A percentile compares a stretch with the other conserved stretches of the same genome.
These are phyloP conservation scores for Afroboletus lepidellus DNA, from an alignment of 1,284 basidiomycete species.

Conservation along the genomic window DNA sequence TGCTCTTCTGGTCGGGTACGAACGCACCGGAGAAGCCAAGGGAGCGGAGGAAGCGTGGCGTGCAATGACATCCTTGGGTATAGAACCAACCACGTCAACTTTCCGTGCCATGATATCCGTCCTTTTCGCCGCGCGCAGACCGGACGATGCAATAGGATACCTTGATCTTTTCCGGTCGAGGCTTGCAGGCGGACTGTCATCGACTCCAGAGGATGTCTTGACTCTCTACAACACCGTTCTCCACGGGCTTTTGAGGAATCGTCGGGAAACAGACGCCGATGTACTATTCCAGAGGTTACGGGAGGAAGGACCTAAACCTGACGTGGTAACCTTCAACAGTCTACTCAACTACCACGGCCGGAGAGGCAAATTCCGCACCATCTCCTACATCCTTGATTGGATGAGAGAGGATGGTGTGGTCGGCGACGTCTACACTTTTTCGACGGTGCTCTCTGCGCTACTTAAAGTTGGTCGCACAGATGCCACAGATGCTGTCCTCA, in stretches of 20 bases:
- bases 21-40: conserved; percentile 43
- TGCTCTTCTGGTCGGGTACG: conserved; percentile 61
- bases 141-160: conserved; percentile 46
- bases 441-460: conserved; percentile 74
- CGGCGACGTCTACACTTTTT: conserved; percentile 80
- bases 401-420: conserved; percentile 52
- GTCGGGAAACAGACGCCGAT: conserved; percentile 44
- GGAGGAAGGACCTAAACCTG: conserved; percentile 55
- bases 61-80: conserved; percentile 50
- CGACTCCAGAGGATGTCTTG: conserved; percentile 29
- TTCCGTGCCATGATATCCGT: conserved; percentile 62
- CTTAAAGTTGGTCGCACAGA: conserved; percentile 66
- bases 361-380: conserved; percentile 54
- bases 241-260: conserved; percentile 53
- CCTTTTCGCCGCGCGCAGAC: conserved; percentile 47
- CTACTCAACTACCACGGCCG: conserved; percentile 66
- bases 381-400: conserved; percentile 55
- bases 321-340: conserved; percentile 77
- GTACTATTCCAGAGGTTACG: conserved; percentile 50
- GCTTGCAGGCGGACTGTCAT: conserved; percentile 20
- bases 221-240: conserved; percentile 65
- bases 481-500: conserved; percentile 59
- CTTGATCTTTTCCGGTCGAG: conserved; percentile 40
- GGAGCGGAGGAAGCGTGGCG: conserved; percentile 57
- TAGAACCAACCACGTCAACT: conserved; percentile 53